Conservation (phyloP, 2,329 filamentous ascomycete species). For the Exophiala xenobiotica region DNA sequence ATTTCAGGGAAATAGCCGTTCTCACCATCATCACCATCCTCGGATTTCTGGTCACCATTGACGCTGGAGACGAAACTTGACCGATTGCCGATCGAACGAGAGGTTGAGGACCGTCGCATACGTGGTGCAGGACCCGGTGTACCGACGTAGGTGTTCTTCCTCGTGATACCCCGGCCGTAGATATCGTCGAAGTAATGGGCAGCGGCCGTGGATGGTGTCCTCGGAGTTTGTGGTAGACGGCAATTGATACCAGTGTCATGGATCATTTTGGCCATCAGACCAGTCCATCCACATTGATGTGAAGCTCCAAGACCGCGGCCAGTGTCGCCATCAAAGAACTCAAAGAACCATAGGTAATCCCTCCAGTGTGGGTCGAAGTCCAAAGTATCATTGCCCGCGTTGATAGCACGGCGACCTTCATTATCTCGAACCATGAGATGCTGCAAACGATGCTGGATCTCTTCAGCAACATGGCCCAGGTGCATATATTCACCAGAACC, state of each 20-base stretch:
- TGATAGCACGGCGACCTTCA: slow-evolving; percentile 83
- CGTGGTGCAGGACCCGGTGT: slow-evolving; percentile 37
- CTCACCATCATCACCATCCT: slow-evolving; percentile 37
- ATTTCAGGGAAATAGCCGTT: slow-evolving; percentile 36
- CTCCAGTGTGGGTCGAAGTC: slow-evolving; percentile 94
- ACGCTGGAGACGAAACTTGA: slow-evolving; percentile 56
- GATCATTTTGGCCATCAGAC: slow-evolving; percentile 92
- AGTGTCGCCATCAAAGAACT: slow-evolving; percentile 93
- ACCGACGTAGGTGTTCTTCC: slow-evolving; percentile 29
- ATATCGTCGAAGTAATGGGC: slow-evolving; percentile 95
- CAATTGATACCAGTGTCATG: slow-evolving; percentile 93
- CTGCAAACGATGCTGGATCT: slow-evolving; percentile 90
- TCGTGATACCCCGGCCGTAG: slow-evolving; percentile 58
- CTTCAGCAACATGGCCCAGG: slow-evolving; percentile 88
- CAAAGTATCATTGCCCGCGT: slow-evolving; percentile 77
- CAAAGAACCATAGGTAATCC: slow-evolving; percentile 91
- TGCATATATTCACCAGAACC: slow-evolving; percentile 95
- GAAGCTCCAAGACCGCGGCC: slow-evolving; percentile 87
- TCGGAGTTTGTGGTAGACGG: slow-evolving; percentile 87
- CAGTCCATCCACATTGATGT: slow-evolving; percentile 96
- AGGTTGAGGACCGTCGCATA: slow-evolving; percentile 53
- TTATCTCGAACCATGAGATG: slow-evolving; percentile 84
- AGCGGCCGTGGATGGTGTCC: slow-evolving; percentile 78
- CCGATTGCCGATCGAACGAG: slow-evolving; percentile 77
- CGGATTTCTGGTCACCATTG: slow-evolving; percentile 54